Percentiles rank a stretch among this genome's conserved stretches.
Conservation (phyloP, 75 land plant genomes). For the Sequoia sempervirens region DNA sequence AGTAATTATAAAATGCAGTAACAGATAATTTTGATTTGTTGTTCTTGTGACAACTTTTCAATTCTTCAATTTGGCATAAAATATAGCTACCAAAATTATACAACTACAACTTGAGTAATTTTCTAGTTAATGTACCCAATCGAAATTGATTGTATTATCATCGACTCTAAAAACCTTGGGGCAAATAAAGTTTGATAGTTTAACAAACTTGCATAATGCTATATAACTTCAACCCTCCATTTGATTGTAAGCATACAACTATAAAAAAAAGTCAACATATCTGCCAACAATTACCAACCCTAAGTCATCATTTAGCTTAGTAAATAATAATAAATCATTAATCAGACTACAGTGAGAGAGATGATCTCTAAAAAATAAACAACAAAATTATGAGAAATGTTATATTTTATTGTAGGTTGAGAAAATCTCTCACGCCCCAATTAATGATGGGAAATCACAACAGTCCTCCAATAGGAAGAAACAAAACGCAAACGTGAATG, state of each 20-base stretch:
- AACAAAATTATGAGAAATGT: not conserved
- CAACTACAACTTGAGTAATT: not conserved
- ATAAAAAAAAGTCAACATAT: not conserved
- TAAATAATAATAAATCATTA: not conserved
- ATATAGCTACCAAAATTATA: not conserved
- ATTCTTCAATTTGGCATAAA: too few relatives aligned
- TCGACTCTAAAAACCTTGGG: not conserved
- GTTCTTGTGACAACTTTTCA: too few relatives aligned
- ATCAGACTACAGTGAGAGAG: not conserved
- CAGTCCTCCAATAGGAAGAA: not conserved
- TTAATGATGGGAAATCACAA: not conserved
- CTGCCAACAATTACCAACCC: not conserved
- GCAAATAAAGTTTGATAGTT: not conserved
- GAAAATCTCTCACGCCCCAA: not conserved
- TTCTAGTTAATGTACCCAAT: not conserved
- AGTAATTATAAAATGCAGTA: not conserved
- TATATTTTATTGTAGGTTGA: not conserved
- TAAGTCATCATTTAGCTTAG: not conserved
- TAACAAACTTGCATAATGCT: not conserved
- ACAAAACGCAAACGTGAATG: not conserved
- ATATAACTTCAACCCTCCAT: not conserved
- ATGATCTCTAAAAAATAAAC: not conserved
- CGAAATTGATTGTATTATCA: not conserved
- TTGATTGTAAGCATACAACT: not conserved
- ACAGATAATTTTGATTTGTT: not conserved